phyloP scores from a whole-genome alignment of 1,284 basidiomycete species.

The Sphaerobolus stellatus region DNA sequence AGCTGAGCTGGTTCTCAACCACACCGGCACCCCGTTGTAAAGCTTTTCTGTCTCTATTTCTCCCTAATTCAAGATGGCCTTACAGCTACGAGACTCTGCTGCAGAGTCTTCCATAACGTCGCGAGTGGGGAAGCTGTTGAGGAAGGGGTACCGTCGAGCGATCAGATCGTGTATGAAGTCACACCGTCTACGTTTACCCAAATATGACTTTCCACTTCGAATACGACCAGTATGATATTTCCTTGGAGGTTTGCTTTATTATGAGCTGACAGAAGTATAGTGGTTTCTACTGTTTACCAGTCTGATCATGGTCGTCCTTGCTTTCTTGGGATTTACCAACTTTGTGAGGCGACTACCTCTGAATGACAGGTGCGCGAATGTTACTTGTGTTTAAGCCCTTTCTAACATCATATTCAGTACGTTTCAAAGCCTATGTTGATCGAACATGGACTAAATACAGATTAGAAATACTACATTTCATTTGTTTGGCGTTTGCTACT shows the following conservation, averaged over 20 bases:
- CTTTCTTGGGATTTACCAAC: constrained; percentile 73
- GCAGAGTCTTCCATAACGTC: neutral
- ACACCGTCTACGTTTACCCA: constrained; percentile 54
- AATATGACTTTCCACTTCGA: constrained; percentile 68
- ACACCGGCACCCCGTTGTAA: neutral
- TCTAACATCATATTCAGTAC: constrained; percentile 31
- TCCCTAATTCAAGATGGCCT: too few relatives aligned
- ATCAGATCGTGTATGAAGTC: constrained; percentile 58
- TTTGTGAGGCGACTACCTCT: constrained; percentile 63
- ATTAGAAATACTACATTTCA: constrained; percentile 70
- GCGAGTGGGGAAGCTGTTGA: constrained; percentile 1
- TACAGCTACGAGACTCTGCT: neutral
- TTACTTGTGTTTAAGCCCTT: neutral
- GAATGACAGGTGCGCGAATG: constrained; percentile 60
- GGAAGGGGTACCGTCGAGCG: constrained; percentile 17
- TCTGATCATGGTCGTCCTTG: constrained; percentile 63
- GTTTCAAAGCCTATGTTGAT: neutral
- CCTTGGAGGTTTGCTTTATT: constrained; percentile 11
- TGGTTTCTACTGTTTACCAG: constrained; percentile 73
- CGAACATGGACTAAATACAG: neutral
- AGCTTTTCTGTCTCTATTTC: too few relatives aligned
- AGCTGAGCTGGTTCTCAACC: constrained; percentile 4
- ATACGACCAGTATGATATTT: constrained; percentile 60
- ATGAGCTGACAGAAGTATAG: constrained; percentile 34
- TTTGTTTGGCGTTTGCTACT: constrained; percentile 78